Conservation (phyloP, 2,329 filamentous ascomycete genomes). For the Penicillium capsulatum region DNA sequence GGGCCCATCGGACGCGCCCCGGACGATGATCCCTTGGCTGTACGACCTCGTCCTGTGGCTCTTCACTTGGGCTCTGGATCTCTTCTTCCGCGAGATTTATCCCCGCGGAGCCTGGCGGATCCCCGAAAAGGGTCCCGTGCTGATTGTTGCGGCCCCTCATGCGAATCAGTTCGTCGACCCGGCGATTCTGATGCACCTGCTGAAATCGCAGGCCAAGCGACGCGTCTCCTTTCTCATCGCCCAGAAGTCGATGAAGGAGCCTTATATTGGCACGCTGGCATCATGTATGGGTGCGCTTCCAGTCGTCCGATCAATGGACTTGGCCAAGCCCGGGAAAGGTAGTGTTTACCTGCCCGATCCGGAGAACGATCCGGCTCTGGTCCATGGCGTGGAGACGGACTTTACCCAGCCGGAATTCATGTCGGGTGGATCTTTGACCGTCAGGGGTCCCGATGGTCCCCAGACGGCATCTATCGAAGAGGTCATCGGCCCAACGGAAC, state of each 20-base stretch:
- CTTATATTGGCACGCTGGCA: slow-evolving; percentile 80
- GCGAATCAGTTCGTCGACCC: slow-evolving; percentile 97
- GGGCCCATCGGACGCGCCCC: slow-evolving; percentile 10
- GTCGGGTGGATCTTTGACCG: slow-evolving; percentile 73
- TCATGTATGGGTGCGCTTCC: slow-evolving; percentile 79
- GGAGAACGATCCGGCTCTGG: slow-evolving; percentile 69
- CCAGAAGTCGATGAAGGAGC: slow-evolving; percentile 83
- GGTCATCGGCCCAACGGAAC: slow-evolving; percentile 70
- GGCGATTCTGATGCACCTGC: slow-evolving; percentile 82
- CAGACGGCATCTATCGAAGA: slow-evolving; percentile 77
- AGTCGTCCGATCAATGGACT: slow-evolving; percentile 82
- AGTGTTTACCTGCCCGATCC: slow-evolving; percentile 82
- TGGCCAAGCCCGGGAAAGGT: slow-evolving; percentile 71
- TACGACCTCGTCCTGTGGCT: slow-evolving; percentile 47
- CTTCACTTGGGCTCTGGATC: slow-evolving; percentile 66
- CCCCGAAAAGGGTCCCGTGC: slow-evolving; percentile 74
- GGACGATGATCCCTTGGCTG: slow-evolving; percentile 41
- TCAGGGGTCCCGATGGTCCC: slow-evolving; percentile 64
- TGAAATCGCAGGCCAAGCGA: slow-evolving; percentile 76
- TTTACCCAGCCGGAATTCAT: slow-evolving; percentile 69
- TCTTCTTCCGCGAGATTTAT: slow-evolving; percentile 95
- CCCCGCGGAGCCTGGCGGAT: slow-evolving; percentile 90
- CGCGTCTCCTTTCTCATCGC: slow-evolving; percentile 87
- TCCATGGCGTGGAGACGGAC: slow-evolving; percentile 72
- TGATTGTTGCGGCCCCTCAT: slow-evolving; percentile 93